These are phyloP conservation scores for Trichoderma oligosporum DNA, from an alignment of 2,329 filamentous ascomycete genomes.

Conservation along the genomic window DNA sequence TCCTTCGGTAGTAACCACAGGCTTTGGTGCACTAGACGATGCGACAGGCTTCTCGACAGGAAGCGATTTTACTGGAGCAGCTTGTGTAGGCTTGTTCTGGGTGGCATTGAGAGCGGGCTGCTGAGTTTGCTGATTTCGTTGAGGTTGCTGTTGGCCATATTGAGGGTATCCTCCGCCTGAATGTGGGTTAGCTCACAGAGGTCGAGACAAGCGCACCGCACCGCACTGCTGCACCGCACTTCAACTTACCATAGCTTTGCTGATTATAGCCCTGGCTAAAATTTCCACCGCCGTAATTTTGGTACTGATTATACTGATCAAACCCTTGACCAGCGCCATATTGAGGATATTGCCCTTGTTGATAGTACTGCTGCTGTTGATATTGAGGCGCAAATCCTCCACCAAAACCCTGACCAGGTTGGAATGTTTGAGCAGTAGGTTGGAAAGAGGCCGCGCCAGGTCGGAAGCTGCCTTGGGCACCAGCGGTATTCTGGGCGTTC, in stretches of 20 bases:
- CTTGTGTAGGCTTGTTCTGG: constrained; percentile 38
- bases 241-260: constrained; percentile 35
- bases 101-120: constrained; percentile 22
- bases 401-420: constrained; percentile 66
- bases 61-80: constrained; percentile 38
- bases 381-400: constrained; percentile 54
- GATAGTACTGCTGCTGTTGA: constrained; percentile 51
- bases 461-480: constrained; percentile 46
- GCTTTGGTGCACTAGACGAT: constrained; percentile 45
- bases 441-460: constrained; percentile 63
- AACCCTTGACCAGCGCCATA: constrained; percentile 49
- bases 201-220: constrained; percentile 2
- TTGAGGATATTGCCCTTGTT: constrained; percentile 56
- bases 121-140: constrained; percentile 25
- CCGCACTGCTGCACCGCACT: too few relatives aligned
- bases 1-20: constrained; percentile 51
- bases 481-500: constrained; percentile 50
- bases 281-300: constrained; percentile 50
- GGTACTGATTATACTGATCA: constrained; percentile 51
- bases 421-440: constrained; percentile 66
- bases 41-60: constrained; percentile 39
- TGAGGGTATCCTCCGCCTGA: constrained; percentile 50
- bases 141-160: constrained; percentile 43
- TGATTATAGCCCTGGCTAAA: constrained; percentile 50
- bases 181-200: neutral